phyloP scores from a whole-genome alignment of 257 asterid genomes.

The Lavandula angustifolia region DNA sequence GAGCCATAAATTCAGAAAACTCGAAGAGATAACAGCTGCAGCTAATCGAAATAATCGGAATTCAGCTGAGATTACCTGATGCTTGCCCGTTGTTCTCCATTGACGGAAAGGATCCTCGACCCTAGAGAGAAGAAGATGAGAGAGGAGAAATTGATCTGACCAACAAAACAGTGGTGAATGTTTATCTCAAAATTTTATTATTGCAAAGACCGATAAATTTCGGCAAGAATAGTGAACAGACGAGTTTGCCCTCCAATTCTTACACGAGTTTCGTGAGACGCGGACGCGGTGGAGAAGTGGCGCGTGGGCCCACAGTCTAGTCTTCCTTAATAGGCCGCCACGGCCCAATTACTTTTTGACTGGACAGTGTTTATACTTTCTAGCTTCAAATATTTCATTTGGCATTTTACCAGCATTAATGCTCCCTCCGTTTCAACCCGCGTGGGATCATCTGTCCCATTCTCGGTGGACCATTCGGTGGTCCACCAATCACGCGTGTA shows the following conservation, averaged over 20 bases:
- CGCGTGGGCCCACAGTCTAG: slow-evolving; percentile 25
- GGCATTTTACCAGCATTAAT: no score
- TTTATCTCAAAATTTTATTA: slow-evolving; percentile 29
- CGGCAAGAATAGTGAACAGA: slow-evolving; percentile 18
- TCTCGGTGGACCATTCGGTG: no score
- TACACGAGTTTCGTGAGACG: slow-evolving; percentile 15
- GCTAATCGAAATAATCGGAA: neutral
- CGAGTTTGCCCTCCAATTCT: slow-evolving; percentile 36
- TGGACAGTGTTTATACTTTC: neutral
- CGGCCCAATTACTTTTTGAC: slow-evolving; percentile 5
- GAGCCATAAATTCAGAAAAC: slow-evolving; percentile 8
- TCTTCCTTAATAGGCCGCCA: neutral
- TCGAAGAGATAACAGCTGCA: neutral
- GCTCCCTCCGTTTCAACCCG: no score
- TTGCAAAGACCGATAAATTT: slow-evolving; percentile 35
- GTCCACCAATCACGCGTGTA: no score
- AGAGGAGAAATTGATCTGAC: slow-evolving; percentile 26
- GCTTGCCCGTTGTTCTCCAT: slow-evolving; percentile 50
- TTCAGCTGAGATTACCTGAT: slow-evolving; percentile 40
- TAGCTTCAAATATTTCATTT: no score
- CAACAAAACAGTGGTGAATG: slow-evolving; percentile 13
- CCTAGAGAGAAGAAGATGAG: slow-evolving; percentile 32
- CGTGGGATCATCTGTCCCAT: no score
- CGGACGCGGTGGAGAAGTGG: slow-evolving; percentile 32
- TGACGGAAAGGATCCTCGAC: slow-evolving; percentile 28